These are phyloP conservation scores for Beauveria caledonica DNA, from an alignment of 2,329 filamentous ascomycete genomes.

Conservation along the genomic window DNA sequence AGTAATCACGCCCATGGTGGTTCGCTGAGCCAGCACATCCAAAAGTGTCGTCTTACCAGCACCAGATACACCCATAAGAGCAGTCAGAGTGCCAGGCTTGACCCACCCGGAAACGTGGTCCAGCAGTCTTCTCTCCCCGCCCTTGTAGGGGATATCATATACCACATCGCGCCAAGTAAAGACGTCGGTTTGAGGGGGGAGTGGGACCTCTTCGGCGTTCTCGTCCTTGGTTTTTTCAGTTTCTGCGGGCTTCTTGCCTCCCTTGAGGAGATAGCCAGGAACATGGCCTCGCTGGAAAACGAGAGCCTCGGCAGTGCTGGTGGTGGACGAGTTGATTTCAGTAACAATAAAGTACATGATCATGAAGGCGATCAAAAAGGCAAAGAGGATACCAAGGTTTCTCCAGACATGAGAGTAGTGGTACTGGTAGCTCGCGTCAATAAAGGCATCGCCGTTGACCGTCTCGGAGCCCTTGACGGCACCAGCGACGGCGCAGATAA, in stretches of 20 bases:
- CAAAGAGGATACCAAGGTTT: conserved; percentile 61
- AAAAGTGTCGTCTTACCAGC: conserved; percentile 37
- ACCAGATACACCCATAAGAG: conserved; percentile 57
- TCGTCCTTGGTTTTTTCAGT: conserved; percentile 23
- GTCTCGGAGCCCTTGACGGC: conserved; percentile 43
- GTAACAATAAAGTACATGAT: conserved; percentile 52
- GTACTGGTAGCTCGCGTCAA: conserved; percentile 48
- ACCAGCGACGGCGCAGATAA: conserved; percentile 46
- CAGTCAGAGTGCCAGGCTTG: conserved; percentile 79
- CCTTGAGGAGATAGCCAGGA: conserved; percentile 31
- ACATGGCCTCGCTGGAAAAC: conserved; percentile 54
- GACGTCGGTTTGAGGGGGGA: conserved; percentile 41
- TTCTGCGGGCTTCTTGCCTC: conserved; percentile 18
- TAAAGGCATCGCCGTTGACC: conserved; percentile 55
- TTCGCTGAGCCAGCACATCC: conserved; percentile 38
- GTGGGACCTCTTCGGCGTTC: conserved; percentile 12
- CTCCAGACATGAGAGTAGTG: conserved; percentile 52
- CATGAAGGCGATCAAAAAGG: conserved; percentile 57
- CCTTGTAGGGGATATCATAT: conserved; percentile 66
- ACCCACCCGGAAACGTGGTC: conserved; percentile 83
- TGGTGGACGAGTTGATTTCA: conserved; percentile 56
- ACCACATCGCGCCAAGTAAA: conserved; percentile 76
- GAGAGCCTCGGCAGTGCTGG: conserved; percentile 59
- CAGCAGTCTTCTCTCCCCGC: conserved; percentile 59
- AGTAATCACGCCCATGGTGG: conserved; percentile 53